Percentiles rank a stretch among this genome's conserved stretches.
Conservation (phyloP, 345 rosid species). For the Cardamine resedifolia region DNA sequence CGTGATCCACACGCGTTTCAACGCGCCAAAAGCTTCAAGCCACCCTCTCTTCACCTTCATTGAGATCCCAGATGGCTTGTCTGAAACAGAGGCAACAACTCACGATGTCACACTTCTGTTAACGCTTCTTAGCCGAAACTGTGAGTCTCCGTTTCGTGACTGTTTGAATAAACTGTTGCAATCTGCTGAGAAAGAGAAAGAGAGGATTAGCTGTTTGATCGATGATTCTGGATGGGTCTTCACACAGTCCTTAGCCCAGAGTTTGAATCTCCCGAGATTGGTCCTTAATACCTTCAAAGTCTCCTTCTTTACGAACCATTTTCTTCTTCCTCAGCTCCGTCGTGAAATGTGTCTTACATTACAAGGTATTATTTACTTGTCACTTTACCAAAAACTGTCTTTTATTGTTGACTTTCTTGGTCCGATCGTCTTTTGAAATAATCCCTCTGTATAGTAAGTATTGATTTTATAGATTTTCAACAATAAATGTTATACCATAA, state of each 20-base stretch:
- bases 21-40: conserved; percentile 29
- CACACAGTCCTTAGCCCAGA: conserved; percentile 3
- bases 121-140: conserved; percentile 14
- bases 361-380: conserved; percentile 21
- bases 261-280: conserved; percentile 32
- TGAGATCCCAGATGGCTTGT: conserved; percentile 30
- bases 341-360: conserved; percentile 13
- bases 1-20: conserved; percentile 44
- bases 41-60: conserved; percentile 39
- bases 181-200: conserved; percentile 7
- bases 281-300: conserved; percentile 14
- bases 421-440: not conserved
- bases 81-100: conserved; percentile 37
- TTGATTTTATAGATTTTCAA: too few relatives aligned
- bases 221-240: conserved; percentile 32
- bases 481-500: too few relatives aligned
- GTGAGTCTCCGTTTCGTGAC: conserved; percentile 15
- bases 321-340: conserved; percentile 28
- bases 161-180: conserved; percentile 32
- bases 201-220: conserved; percentile 33
- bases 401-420: not conserved
- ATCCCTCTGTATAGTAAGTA: too few relatives aligned
- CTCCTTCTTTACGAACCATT: conserved; percentile 28
- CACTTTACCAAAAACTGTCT: not conserved
- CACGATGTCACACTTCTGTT: not conserved